Base-by-base conservation (phyloP, 2,329 filamentous ascomycete genomes). In the Elsinoe necatrix region DNA sequence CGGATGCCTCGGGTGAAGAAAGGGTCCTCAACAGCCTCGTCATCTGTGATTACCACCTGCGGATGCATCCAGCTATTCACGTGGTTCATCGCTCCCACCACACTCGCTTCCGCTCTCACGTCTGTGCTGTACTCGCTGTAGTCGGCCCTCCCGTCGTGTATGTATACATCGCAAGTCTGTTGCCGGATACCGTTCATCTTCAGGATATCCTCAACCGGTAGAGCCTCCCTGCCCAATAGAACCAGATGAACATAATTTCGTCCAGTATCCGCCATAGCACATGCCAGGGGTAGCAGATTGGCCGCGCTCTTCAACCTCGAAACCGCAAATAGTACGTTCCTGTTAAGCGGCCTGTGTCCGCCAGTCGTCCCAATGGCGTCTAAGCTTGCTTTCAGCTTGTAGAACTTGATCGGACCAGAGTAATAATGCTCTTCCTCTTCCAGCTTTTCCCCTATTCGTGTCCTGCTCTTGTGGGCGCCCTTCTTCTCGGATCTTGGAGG, bases 241-340 rank as follows among this genome's bases (percentile, higher is more conserved):
- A 82, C 85, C 66, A 95, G 85, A 68, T 97, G 92, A 7, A 96
- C 89, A 60, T 83, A 79, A 65, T 83, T 95, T 58, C 80, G 76
- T 57, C 80, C 77, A 69, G 83, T 79, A 20, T 70, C 69, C 5
- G 84, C 84, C 91, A 96, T 96, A 64, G 88, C 81, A 69, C 93
- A 97, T 4, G 91, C 89, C 66, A 95, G 76, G 0, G 90, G 89
- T 29, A 95, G 73, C 55, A 96, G 69, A 29, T 80, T 79, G 0
- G 87, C 80, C 14, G 84, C 82, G 66, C 88, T 93, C 68, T 80
- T 80, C 52, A 95, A 71, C 59, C 79, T 90, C 0, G 87, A 84
- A 2, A 87, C 84, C 3, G 84, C 85, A 67, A 95, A 95, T 2
- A 96, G 70, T 14, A 95, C 79, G 64, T 90, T 90, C 52, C 80